These are phyloP conservation scores for Silybum marianum DNA, from an alignment of 129 eudicot genomes.

Conservation along the genomic window DNA sequence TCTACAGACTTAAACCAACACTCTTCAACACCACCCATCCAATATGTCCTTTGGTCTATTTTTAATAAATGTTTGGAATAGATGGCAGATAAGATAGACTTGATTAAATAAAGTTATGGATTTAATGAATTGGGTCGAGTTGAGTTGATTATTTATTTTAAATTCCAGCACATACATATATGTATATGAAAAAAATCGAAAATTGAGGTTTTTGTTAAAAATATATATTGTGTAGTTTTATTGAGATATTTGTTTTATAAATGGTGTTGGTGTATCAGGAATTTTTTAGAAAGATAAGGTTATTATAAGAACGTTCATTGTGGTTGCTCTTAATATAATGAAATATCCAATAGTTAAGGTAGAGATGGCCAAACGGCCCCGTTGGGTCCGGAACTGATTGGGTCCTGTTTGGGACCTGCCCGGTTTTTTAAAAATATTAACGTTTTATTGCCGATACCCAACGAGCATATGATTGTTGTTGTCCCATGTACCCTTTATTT, in stretches of 20 bases:
- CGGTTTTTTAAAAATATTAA: no score
- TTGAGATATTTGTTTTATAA: neutral
- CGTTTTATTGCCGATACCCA: no score
- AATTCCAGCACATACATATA: neutral
- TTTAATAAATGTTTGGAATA: neutral
- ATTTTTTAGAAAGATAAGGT: neutral
- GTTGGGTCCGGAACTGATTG: no score
- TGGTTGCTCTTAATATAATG: no score
- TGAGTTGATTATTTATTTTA: neutral
- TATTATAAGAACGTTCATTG: neutral
- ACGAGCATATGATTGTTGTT: no score
- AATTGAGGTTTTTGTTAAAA: neutral
- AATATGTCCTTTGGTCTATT: neutral
- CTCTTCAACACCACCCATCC: slow-evolving; percentile 26
- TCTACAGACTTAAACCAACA: neutral
- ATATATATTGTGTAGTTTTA: neutral
- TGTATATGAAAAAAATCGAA: neutral
- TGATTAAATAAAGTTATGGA: neutral
- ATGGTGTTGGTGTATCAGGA: neutral
- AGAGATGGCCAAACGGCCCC: no score
- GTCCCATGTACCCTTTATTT: no score
- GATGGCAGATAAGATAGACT: neutral
- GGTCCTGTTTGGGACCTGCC: no score
- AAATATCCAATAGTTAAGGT: neutral
- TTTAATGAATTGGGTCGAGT: neutral